Percentiles rank a stretch among this genome's conserved stretches.
Evolutionary conservation across 331 rosid genomes (phyloP).

Genomic region (Malus hybrid): DNA sequence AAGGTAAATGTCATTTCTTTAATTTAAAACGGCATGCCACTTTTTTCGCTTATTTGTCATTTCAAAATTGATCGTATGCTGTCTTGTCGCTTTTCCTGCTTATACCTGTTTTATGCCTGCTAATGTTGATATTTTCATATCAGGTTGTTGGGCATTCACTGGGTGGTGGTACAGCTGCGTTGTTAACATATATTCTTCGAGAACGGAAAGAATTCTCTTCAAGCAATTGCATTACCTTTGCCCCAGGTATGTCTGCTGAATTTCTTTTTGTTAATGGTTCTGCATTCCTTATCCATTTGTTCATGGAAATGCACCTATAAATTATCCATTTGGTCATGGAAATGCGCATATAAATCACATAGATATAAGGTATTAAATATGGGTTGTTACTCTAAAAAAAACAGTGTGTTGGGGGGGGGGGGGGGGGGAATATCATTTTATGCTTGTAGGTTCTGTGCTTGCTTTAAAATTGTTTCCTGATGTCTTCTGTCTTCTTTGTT

Average conservation of each 20-base stretch:
- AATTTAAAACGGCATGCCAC: not conserved
- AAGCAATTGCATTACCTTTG: constrained; percentile 71
- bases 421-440: not conserved
- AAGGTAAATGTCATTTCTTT: constrained; percentile 38
- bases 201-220: constrained; percentile 77
- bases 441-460: not conserved
- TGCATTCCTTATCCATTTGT: not conserved
- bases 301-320: not conserved
- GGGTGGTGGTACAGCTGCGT: constrained; percentile 97
- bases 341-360: not conserved
- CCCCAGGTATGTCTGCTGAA: constrained; percentile 60
- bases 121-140: constrained; percentile 11
- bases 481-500: not conserved
- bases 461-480: not conserved
- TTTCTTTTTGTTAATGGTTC: not conserved
- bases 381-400: not conserved
- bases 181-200: constrained; percentile 82
- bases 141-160: constrained; percentile 96
- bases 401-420: not conserved
- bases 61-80: not conserved
- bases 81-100: not conserved
- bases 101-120: not conserved
- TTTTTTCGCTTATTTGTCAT: not conserved
- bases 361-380: not conserved
- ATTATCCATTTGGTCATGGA: not conserved